Evolutionary conservation across 2,329 filamentous ascomycete species (phyloP), one percentile per base, ranked within the genome.

Genomic region (Ceratocystis cacaofunesta): DNA sequence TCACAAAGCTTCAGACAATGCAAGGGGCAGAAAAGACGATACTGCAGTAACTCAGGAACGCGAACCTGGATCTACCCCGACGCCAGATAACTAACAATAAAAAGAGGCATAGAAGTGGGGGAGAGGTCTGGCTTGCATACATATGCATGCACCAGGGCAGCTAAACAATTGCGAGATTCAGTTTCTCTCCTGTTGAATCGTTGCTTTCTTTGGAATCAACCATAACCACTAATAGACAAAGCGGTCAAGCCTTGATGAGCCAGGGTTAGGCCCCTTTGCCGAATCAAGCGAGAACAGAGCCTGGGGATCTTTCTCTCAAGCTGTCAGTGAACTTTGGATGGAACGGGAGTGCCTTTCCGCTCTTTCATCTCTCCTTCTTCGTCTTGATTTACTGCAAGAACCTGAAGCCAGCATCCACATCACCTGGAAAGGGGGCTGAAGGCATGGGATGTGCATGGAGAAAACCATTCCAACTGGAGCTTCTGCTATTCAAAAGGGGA

Each of bases 1-100:
- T n/a, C 55, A 58, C 28, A 58, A 36, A 58, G 55, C 55, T 58
- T 58, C 28, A 58, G n/a, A n/a, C 55, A 58, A 58, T 58, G 55
- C 55, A 58, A 58, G 55, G 55, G 55, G 55, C 55, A n/a, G 36
- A 10, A 36, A 58, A 58, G 17, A 19, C 28, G 55, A 58, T 58
- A 58, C 55, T 58, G 55, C 55, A 58, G 55, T 36, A 58, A 58
- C 32, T 30, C 55, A 58, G 55, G 55, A 58, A 58, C 55, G 25
- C 30, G 55, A 58, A 36, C 55, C 55, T 58, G 55, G 36, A 41
- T 41, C 36, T 15, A 58, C 22, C 32, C 55, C 32, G 8, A n/a
- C 17, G 55, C 55, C 28, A 7, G 32, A 25, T 25, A 58, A 36
- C 25, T n/a, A 17, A 58, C 22, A 30, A 25, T 28, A 30, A 32